Conservation (phyloP, 2,329 filamentous ascomycete species). For the Aspergillus sp. region DNA sequence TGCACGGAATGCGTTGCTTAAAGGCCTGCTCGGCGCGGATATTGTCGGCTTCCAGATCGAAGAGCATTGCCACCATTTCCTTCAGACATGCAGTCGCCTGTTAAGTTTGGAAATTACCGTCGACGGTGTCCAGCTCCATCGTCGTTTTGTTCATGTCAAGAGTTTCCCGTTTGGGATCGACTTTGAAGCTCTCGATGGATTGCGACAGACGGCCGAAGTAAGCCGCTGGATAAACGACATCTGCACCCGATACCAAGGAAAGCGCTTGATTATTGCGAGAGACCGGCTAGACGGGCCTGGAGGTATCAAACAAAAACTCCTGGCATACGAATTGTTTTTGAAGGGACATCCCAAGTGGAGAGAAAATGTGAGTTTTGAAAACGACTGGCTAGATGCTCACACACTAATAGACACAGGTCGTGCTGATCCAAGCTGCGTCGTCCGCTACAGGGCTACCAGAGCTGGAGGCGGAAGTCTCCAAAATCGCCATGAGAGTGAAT, state of each 20-base stretch:
- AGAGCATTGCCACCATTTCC: constrained; percentile 87
- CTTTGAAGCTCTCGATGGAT: constrained; percentile 57
- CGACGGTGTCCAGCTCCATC: constrained; percentile 76
- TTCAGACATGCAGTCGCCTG: constrained; percentile 86
- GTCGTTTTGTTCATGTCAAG: constrained; percentile 79
- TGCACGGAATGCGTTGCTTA: constrained; percentile 73
- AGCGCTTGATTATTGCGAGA: constrained; percentile 80
- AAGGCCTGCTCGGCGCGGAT: constrained; percentile 89
- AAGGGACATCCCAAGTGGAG: constrained; percentile 84
- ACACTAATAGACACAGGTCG: constrained; percentile 44
- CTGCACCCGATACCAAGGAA: constrained; percentile 70
- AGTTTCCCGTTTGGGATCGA: constrained; percentile 81
- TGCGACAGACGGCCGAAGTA: constrained; percentile 63
- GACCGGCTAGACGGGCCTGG: constrained; percentile 89
- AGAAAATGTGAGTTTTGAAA: constrained; percentile 45
- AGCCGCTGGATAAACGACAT: constrained; percentile 68
- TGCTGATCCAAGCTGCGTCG: constrained; percentile 85
- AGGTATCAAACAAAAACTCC: constrained; percentile 82
- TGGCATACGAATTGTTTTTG: constrained; percentile 83
- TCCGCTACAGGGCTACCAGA: constrained; percentile 78
- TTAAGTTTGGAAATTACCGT: constrained; percentile 74
- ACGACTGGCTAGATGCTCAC: not conserved
- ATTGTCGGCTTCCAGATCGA: constrained; percentile 87
- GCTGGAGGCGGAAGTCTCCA: constrained; percentile 74
- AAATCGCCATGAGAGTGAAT: constrained; percentile 89